A percentile compares a stretch with the other conserved stretches of the same genome.
phyloP scores from a whole-genome alignment of 768 basidiomycete genomes.

The Leucocoprinus birnbaumii region DNA sequence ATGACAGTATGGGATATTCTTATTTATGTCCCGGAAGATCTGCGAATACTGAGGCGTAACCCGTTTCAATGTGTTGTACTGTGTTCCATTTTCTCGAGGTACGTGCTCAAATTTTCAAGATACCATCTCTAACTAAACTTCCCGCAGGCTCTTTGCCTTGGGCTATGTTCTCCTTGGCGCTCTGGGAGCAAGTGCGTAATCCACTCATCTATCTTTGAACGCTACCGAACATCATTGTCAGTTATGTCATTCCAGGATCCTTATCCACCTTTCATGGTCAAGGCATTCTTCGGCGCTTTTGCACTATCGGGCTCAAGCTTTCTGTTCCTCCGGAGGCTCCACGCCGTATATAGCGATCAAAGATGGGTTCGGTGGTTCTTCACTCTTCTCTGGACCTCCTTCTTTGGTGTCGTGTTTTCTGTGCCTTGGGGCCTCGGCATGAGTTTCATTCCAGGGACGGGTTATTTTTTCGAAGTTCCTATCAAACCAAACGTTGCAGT shows the following conservation, averaged over 20 bases:
- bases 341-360: not conserved
- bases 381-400: not conserved
- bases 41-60: not conserved
- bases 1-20: conserved; percentile 1
- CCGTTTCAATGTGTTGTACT: not conserved
- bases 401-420: not conserved
- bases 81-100: not conserved
- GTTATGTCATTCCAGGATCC: not conserved
- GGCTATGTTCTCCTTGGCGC: not conserved
- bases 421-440: not conserved
- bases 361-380: not conserved
- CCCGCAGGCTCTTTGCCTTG: not conserved
- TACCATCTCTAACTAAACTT: not conserved
- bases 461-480: not conserved
- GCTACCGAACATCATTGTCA: not conserved
- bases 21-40: not conserved
- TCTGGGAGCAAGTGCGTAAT: not conserved
- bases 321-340: not conserved
- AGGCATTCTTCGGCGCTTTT: not conserved
- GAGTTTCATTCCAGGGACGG: not conserved
- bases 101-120: not conserved
- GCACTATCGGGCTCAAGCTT: not conserved
- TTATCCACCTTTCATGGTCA: not conserved
- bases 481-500: not conserved
- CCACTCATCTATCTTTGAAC: not conserved